phyloP scores from a whole-genome alignment of 805 yeast genomes.

The Saccharomycopsis javanensis region DNA sequence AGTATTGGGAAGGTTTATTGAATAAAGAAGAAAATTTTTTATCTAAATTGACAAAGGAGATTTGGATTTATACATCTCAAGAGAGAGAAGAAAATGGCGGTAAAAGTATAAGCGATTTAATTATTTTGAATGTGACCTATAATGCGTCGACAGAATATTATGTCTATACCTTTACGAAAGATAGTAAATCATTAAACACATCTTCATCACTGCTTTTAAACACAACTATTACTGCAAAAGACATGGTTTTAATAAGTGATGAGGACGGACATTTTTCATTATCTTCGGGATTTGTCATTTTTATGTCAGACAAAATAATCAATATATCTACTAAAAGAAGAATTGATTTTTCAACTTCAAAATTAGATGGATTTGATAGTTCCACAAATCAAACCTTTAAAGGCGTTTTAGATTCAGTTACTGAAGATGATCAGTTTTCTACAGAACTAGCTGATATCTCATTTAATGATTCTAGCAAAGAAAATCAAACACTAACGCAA shows the following conservation, averaged over 20 bases:
- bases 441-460: neutral
- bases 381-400: constrained; percentile 40
- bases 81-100: constrained; percentile 53
- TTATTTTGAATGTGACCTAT: constrained; percentile 27
- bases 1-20: constrained; percentile 64
- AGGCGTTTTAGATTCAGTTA: constrained; percentile 32
- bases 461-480: neutral
- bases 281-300: constrained; percentile 48
- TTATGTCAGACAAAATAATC: constrained; percentile 34
- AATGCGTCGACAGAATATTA: constrained; percentile 20
- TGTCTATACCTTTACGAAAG: constrained; percentile 41
- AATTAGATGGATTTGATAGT: constrained; percentile 34
- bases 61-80: constrained; percentile 57
- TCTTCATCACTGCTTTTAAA: constrained; percentile 35
- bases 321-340: constrained; percentile 45
- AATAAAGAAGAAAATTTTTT: constrained; percentile 63
- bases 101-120: constrained; percentile 43
- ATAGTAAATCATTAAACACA: constrained; percentile 21
- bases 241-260: constrained; percentile 67
- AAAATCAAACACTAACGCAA: neutral
- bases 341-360: constrained; percentile 30
- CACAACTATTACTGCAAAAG: constrained; percentile 31
- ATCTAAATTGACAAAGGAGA: constrained; percentile 42
- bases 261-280: constrained; percentile 70
- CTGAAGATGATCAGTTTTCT: neutral